A percentile compares a stretch with the other conserved stretches of the same genome.
These are phyloP conservation scores for Mycena floridula DNA, from an alignment of 768 basidiomycete genomes.

Conservation along the genomic window DNA sequence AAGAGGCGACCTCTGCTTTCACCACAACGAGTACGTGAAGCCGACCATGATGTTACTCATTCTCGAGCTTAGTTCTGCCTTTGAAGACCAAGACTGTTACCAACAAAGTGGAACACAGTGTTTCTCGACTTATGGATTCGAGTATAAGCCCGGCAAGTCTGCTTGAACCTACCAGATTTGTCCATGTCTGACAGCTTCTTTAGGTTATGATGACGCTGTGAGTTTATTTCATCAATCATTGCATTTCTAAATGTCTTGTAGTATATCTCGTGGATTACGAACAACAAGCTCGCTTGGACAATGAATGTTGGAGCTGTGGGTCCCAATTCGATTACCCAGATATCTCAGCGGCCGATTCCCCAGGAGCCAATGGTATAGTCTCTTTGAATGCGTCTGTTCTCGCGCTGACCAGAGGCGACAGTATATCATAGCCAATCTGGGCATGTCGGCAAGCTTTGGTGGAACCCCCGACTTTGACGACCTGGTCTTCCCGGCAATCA, in stretches of 20 bases:
- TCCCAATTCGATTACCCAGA: constrained; percentile 50
- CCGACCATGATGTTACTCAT: neutral
- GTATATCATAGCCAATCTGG: constrained; percentile 81
- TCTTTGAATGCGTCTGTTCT: neutral
- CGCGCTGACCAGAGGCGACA: constrained; percentile 35
- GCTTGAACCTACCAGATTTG: constrained; percentile 54
- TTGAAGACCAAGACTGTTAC: constrained; percentile 56
- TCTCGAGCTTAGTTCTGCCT: constrained; percentile 6
- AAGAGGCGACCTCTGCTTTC: constrained; percentile 74
- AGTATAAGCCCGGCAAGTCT: no score
- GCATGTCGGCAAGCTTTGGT: constrained; percentile 16
- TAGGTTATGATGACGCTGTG: constrained; percentile 57
- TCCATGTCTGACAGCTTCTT: constrained; percentile 73
- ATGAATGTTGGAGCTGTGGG: constrained; percentile 64
- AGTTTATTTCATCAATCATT: constrained; percentile 15
- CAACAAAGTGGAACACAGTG: no score
- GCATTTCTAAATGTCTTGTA: constrained; percentile 14
- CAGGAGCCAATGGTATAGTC: constrained; percentile 78
- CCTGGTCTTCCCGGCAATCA: constrained; percentile 55
- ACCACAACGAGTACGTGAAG: constrained; percentile 37
- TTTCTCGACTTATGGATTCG: no score
- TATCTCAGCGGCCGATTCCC: constrained; percentile 63
- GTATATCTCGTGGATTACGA: constrained; percentile 85
- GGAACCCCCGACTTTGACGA: neutral
- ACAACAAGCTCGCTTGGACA: constrained; percentile 53